phyloP scores from a whole-genome alignment of 2,329 filamentous ascomycete species.

The Colletotrichum viniferum region DNA sequence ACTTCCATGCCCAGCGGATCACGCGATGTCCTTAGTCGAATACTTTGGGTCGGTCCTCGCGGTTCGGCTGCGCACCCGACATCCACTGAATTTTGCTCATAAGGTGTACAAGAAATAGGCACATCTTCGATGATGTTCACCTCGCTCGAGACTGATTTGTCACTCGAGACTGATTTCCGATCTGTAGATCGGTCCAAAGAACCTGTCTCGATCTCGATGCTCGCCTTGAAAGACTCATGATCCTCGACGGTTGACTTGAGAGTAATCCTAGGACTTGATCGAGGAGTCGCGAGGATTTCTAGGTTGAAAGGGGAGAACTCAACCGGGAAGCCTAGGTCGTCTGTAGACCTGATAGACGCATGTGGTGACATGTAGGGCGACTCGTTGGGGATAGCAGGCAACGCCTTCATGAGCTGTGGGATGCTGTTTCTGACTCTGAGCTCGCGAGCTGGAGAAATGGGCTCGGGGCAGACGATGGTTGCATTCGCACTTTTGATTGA shows the following conservation, averaged over 20 bases:
- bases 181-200: background rate
- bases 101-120: background rate
- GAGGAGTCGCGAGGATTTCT: slow-evolving; percentile 6
- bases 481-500: background rate
- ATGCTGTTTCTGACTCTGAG: slow-evolving; percentile 54
- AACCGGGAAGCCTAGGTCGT: slow-evolving; percentile 4
- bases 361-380: background rate
- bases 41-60: slow-evolving; percentile 28
- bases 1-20: background rate
- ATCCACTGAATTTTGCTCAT: background rate
- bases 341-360: background rate
- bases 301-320: slow-evolving; percentile 21
- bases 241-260: background rate
- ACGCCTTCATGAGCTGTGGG: slow-evolving; percentile 56
- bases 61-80: background rate
- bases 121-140: background rate
- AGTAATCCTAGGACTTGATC: slow-evolving; percentile 10
- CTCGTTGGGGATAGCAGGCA: slow-evolving; percentile 49
- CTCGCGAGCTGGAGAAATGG: slow-evolving; percentile 49
- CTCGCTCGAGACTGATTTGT: background rate
- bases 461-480: slow-evolving; percentile 48
- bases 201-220: background rate
- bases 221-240: slow-evolving; percentile 8
- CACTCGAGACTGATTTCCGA: background rate
- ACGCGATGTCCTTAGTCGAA: slow-evolving; percentile 28